These are phyloP conservation scores for Bipolaris zeicola DNA, from an alignment of 2,329 filamentous ascomycete genomes.

Conservation along the genomic window DNA sequence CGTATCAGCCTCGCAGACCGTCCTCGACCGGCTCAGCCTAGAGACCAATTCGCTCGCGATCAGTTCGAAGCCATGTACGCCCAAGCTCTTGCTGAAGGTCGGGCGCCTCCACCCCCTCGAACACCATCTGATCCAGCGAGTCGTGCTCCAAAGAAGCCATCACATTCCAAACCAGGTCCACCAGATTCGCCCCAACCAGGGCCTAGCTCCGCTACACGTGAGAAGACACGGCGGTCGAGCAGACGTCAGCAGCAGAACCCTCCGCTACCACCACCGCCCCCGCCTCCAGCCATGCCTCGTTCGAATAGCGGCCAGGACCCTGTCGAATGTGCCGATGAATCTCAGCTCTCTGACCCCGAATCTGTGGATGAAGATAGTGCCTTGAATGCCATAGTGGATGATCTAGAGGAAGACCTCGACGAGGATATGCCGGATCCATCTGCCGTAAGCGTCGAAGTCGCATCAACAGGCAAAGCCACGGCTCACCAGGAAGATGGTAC, in stretches of 20 bases:
- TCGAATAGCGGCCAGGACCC: conserved; percentile 57
- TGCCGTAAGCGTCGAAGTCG: conserved; percentile 90
- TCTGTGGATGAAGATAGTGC: conserved; percentile 67
- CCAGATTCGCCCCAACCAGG: conserved; percentile 55
- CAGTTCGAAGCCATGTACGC: conserved; percentile 75
- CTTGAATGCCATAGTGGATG: conserved; percentile 86
- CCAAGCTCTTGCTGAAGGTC: conserved; percentile 64
- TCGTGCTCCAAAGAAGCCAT: conserved; percentile 37
- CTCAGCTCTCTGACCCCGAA: conserved; percentile 76
- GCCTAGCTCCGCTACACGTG: conserved; percentile 55
- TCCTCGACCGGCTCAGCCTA: conserved; percentile 64
- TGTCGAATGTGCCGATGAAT: conserved; percentile 92
- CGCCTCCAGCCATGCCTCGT: conserved; percentile 53
- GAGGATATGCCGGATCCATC: conserved; percentile 74
- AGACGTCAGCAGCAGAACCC: conserved; percentile 58
- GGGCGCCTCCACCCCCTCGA: conserved; percentile 45
- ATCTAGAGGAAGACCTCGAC: conserved; percentile 80
- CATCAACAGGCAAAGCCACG: conserved; percentile 82
- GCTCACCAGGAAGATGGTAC: conserved; percentile 92
- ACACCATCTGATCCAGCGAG: conserved; percentile 43
- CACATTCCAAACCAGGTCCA: conserved; percentile 41
- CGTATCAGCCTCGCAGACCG: conserved; percentile 81
- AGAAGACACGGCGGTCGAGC: conserved; percentile 70
- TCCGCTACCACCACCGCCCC: conserved; percentile 59
- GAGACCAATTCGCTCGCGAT: conserved; percentile 64